A percentile compares a stretch with the other conserved stretches of the same genome.
Evolutionary conservation across 2,329 filamentous ascomycete species (phyloP).

Genomic region (Cryphonectria carpinicola): DNA sequence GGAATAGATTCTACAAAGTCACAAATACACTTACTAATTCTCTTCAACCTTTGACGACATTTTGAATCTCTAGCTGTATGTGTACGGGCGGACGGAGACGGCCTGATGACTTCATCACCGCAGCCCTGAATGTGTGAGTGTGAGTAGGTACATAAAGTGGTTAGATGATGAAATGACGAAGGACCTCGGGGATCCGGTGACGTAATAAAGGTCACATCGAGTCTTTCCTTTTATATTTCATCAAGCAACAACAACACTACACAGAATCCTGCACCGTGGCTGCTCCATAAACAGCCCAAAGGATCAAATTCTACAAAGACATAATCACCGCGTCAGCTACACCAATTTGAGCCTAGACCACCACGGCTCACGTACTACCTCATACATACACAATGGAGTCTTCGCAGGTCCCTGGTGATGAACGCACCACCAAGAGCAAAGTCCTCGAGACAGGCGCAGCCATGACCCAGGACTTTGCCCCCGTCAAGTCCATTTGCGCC

Average conservation of each 20-base stretch:
- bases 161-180: not conserved
- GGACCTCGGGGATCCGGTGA: not conserved
- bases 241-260: not conserved
- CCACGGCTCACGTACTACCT: not conserved
- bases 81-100: not conserved
- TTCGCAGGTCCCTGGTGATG: slow-evolving; percentile 44
- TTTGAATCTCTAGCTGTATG: not conserved
- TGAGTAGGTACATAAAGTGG: not conserved
- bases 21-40: no score
- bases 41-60: no score
- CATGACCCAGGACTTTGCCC: slow-evolving; percentile 68
- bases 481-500: slow-evolving; percentile 75
- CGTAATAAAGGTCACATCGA: not conserved
- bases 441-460: slow-evolving; percentile 65
- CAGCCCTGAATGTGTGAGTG: not conserved
- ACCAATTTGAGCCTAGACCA: not conserved
- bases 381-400: slow-evolving; percentile 9
- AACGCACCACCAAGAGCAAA: slow-evolving; percentile 58
- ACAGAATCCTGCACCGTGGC: not conserved
- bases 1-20: no score
- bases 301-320: not conserved
- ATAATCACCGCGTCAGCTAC: slow-evolving; percentile 28
- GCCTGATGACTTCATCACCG: not conserved
- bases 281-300: not conserved
- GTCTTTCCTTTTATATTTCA: not conserved